Evolutionary conservation across 1,284 basidiomycete genomes (phyloP).

Genomic region (Rhodotorula sp.): DNA sequence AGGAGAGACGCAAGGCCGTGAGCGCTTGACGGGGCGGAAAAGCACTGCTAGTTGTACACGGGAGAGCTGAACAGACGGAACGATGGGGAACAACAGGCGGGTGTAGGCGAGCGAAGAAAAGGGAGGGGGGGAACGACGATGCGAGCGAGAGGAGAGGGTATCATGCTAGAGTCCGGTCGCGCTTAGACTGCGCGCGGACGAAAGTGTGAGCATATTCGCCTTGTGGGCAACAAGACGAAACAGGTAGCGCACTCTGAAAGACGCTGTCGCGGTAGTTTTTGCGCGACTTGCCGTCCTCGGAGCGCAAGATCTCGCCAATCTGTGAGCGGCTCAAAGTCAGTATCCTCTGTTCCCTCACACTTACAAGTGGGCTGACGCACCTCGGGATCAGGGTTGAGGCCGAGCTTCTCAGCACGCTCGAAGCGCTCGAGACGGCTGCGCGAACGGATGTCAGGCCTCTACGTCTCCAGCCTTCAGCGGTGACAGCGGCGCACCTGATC

Average conservation of each 20-base stretch:
- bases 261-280: slow-evolving; percentile 20
- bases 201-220: too few relatives aligned
- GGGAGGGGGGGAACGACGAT: background rate
- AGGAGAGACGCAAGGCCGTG: background rate
- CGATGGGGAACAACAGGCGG: too few relatives aligned
- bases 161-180: too few relatives aligned
- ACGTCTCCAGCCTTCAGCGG: too few relatives aligned
- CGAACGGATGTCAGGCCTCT: too few relatives aligned
- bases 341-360: background rate
- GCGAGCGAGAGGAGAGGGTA: background rate
- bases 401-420: slow-evolving; percentile 78
- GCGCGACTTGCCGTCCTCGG: slow-evolving; percentile 56
- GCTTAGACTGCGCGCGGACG: background rate
- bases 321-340: slow-evolving; percentile 47
- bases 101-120: too few relatives aligned
- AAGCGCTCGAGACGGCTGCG: slow-evolving; percentile 63
- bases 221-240: background rate
- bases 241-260: slow-evolving; percentile 21
- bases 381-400: slow-evolving; percentile 78
- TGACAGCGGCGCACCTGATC: slow-evolving; percentile 13
- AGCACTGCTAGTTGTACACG: too few relatives aligned
- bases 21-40: too few relatives aligned
- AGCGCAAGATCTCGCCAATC: slow-evolving; percentile 72
- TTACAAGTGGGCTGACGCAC: slow-evolving; percentile 53
- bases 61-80: too few relatives aligned